Percentiles rank a stretch among this genome's conserved stretches.
Conservation (phyloP, 768 basidiomycete genomes). For the Termitomyces sp. region DNA sequence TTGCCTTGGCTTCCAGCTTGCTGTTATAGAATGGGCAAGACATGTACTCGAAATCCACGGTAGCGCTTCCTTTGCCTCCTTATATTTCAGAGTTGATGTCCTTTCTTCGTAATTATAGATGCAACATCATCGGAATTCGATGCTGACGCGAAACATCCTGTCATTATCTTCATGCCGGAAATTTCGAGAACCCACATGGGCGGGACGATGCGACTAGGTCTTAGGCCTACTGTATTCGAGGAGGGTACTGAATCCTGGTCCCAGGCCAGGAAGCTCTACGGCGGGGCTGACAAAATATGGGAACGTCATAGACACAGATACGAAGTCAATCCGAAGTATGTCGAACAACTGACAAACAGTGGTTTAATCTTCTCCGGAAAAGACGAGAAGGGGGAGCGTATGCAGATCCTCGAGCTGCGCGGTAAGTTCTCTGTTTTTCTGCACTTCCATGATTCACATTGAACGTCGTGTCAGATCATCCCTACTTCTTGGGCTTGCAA, state of each 20-base stretch:
- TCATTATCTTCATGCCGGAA: conserved; percentile 98
- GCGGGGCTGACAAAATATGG: conserved; percentile 78
- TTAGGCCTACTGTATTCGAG: conserved; percentile 93
- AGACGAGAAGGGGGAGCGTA: conserved; percentile 94
- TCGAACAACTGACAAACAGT: conserved; percentile 60
- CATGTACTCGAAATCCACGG: conserved; percentile 70
- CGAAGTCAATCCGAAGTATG: conserved; percentile 90
- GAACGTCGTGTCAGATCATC: conserved; percentile 60
- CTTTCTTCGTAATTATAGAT: conserved; percentile 37
- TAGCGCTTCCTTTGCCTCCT: conserved; percentile 18
- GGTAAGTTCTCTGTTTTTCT: conserved; percentile 40
- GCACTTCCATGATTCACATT: not conserved
- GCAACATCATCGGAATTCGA: conserved; percentile 86
- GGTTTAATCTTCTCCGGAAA: conserved; percentile 72
- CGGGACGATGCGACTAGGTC: conserved; percentile 98
- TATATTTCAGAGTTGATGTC: not conserved
- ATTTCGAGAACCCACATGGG: conserved; percentile 98
- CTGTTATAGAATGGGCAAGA: conserved; percentile 92
- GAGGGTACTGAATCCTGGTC: conserved; percentile 65
- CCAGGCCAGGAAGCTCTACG: conserved; percentile 76
- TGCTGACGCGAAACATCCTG: conserved; percentile 52
- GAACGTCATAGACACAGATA: conserved; percentile 94
- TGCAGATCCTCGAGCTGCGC: conserved; percentile 90
- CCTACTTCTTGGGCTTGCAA: conserved; percentile 91
- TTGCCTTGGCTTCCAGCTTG: conserved; percentile 96